A percentile compares a stretch with the other conserved stretches of the same genome.
phyloP scores from a whole-genome alignment of 768 basidiomycete genomes.

The Serendipita sp. region DNA sequence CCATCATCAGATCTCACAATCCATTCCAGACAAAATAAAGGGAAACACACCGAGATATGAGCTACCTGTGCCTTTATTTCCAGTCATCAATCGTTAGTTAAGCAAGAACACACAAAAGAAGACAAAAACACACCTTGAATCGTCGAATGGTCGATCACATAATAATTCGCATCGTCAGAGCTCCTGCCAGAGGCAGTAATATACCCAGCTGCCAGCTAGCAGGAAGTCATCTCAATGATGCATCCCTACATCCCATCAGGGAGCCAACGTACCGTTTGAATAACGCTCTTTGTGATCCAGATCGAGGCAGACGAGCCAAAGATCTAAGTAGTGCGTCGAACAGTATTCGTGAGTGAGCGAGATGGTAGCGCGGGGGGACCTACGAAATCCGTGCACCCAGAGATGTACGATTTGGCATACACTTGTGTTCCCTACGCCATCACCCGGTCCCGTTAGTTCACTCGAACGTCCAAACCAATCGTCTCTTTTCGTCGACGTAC shows the following conservation, averaged over 20 bases:
- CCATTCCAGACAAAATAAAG: too few species aligned
- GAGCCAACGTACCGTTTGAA: constrained; percentile 1
- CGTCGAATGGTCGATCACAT: constrained; percentile 27
- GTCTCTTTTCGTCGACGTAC: too few species aligned
- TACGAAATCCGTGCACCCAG: constrained; percentile 29
- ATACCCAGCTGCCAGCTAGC: constrained; percentile 25
- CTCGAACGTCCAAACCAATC: too few species aligned
- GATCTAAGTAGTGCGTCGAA: background rate
- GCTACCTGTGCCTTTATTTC: background rate
- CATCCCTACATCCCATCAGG: background rate
- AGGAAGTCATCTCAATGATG: background rate
- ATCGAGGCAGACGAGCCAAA: constrained; percentile 5
- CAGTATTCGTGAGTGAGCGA: constrained; percentile 17
- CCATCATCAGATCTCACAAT: too few species aligned
- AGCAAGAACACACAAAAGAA: too few species aligned
- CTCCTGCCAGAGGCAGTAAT: constrained; percentile 34
- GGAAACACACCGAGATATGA: constrained; percentile 12
- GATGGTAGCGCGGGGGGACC: constrained; percentile 26
- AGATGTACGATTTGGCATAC: constrained; percentile 28
- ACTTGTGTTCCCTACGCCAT: constrained; percentile 29
- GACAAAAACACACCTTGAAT: background rate
- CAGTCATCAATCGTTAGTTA: too few species aligned
- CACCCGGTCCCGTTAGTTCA: too few species aligned
- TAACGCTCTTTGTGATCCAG: constrained; percentile 4
- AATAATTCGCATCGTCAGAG: constrained; percentile 23